A percentile compares a stretch with the other conserved stretches of the same genome.
Conservation (phyloP, 2,329 filamentous ascomycete species). For the Lithohypha guttulata region DNA sequence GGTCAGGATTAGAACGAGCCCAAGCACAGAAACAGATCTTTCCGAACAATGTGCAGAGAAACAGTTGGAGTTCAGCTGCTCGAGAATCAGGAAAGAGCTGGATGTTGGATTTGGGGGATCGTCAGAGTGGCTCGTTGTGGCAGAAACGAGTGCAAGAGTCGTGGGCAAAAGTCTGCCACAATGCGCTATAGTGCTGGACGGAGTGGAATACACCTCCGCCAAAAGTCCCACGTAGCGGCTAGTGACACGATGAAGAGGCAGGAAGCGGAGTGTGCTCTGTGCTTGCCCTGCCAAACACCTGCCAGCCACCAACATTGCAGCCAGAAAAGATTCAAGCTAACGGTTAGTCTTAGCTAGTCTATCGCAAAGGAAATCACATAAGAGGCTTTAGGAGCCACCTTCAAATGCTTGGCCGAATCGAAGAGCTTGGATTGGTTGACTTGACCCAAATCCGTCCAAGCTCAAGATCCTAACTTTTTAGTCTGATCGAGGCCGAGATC, state of each 20-base stretch:
- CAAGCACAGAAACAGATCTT: too few relatives aligned
- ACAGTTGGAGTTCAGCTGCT: too few relatives aligned
- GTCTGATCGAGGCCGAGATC: not conserved
- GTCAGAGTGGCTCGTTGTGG: too few relatives aligned
- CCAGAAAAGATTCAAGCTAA: not conserved
- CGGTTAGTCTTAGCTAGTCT: not conserved
- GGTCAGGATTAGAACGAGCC: not conserved
- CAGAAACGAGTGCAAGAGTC: too few relatives aligned
- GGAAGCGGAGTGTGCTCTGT: not conserved
- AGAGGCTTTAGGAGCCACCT: not conserved
- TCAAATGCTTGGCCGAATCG: not conserved
- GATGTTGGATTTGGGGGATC: too few relatives aligned
- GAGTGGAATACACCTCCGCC: too few relatives aligned
- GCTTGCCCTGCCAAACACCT: not conserved
- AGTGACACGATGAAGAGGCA: not conserved
- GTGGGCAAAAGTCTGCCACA: too few relatives aligned
- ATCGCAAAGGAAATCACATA: conserved; percentile 1
- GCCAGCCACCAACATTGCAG: not conserved
- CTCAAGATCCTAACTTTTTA: not conserved
- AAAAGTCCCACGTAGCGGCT: conserved; percentile 6
- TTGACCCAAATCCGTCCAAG: not conserved
- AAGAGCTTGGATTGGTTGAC: not conserved
- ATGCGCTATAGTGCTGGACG: too few relatives aligned
- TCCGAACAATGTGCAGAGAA: too few relatives aligned
- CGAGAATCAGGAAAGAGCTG: too few relatives aligned